These are phyloP conservation scores for Penicillium herquei DNA, from an alignment of 495 filamentous ascomycete genomes.

Conservation along the genomic window DNA sequence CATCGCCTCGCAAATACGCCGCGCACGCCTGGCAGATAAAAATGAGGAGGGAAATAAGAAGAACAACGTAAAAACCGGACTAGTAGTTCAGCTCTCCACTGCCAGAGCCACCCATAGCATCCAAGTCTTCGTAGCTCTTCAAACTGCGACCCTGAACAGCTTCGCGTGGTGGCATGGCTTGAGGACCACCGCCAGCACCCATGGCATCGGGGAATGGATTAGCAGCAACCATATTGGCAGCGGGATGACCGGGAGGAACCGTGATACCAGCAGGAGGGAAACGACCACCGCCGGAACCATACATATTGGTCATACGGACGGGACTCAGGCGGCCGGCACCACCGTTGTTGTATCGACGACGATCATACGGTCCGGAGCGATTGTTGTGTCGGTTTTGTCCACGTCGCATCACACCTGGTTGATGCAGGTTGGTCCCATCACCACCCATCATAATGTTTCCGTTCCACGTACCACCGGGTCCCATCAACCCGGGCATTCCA, in stretches of 20 bases:
- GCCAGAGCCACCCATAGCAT: conserved; percentile 62
- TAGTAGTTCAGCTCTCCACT: conserved; percentile 64
- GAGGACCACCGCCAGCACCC: conserved; percentile 57
- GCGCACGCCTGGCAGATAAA: neutral
- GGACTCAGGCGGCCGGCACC: conserved; percentile 41
- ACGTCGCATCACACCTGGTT: conserved; percentile 59
- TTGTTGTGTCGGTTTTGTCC: conserved; percentile 51
- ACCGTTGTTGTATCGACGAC: conserved; percentile 37
- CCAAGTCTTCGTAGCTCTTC: conserved; percentile 96
- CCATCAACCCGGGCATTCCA: conserved; percentile 53
- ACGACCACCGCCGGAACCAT: conserved; percentile 33
- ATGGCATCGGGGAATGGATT: conserved; percentile 47
- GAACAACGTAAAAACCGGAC: conserved; percentile 3
- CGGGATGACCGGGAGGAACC: conserved; percentile 43
- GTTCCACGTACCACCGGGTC: conserved; percentile 52
- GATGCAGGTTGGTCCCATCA: conserved; percentile 45
- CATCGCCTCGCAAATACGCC: neutral
- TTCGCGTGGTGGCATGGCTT: conserved; percentile 75
- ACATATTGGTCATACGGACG: conserved; percentile 38
- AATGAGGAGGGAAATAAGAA: neutral
- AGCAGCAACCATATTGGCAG: conserved; percentile 41
- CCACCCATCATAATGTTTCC: conserved; percentile 36
- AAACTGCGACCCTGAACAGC: conserved; percentile 86
- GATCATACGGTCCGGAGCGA: conserved; percentile 59
- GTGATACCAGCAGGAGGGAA: conserved; percentile 35